Evolutionary conservation across 805 yeast genomes (phyloP).

Genomic region (Pichia eremophila): DNA sequence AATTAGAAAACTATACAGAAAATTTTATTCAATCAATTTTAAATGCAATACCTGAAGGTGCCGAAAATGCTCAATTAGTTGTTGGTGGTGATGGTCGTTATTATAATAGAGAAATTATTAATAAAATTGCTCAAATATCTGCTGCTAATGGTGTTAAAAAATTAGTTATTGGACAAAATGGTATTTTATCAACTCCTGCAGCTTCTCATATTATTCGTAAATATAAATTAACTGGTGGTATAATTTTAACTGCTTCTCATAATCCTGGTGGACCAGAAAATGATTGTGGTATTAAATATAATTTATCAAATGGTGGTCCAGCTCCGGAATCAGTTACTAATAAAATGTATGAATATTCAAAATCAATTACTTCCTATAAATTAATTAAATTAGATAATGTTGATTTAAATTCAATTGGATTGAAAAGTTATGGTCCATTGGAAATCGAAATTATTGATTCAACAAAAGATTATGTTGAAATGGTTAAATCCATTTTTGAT

Average conservation of each 20-base stretch:
- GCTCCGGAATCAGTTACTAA: constrained; percentile 94
- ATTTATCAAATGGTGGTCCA: constrained; percentile 93
- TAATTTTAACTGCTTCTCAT: constrained; percentile 91
- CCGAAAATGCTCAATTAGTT: constrained; percentile 62
- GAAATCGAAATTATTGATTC: constrained; percentile 78
- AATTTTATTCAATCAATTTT: constrained; percentile 86
- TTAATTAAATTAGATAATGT: constrained; percentile 50
- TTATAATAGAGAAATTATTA: constrained; percentile 75
- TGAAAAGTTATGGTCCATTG: constrained; percentile 42
- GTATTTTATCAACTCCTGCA: constrained; percentile 91
- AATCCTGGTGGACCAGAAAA: constrained; percentile 94
- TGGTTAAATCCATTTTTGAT: constrained; percentile 82
- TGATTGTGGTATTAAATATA: constrained; percentile 93
- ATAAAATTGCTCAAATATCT: constrained; percentile 70
- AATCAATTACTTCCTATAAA: constrained; percentile 49
- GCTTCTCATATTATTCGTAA: constrained; percentile 88
- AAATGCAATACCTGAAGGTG: constrained; percentile 86
- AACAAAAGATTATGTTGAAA: constrained; percentile 63
- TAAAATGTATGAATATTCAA: constrained; percentile 67
- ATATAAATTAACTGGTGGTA: constrained; percentile 76
- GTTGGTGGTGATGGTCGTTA: constrained; percentile 97
- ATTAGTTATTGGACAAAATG: constrained; percentile 79
- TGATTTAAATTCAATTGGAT: constrained; percentile 54
- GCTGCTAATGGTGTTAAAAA: constrained; percentile 89
- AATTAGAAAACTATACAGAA: constrained; percentile 73